Evolutionary conservation across 2,329 filamentous ascomycete species (phyloP), one percentile per base, ranked within the genome.

Genomic region (Truncatella angustata): DNA sequence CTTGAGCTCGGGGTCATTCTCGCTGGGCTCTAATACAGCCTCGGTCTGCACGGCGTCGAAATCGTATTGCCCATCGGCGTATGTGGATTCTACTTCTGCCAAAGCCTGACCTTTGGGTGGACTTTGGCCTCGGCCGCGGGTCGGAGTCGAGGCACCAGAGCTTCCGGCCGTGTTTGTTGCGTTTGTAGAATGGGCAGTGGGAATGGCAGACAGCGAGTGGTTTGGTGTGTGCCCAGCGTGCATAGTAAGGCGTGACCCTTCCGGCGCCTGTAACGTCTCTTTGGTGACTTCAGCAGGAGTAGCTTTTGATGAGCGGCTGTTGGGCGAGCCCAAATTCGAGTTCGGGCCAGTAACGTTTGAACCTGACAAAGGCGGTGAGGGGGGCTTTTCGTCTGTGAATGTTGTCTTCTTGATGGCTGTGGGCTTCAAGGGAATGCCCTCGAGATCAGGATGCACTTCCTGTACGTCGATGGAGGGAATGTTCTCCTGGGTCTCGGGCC

Each of bases 181-280:
- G 10, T 66, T 70, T 2, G 75, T 76, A 11, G 72, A 72, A 7
- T 70, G 67, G 42, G 73, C 67, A 9, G 75, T 77, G 5, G 73
- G 71, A 14, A 82, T 66, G 2, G 76, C 65, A 4, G 81, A 82
- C 10, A 83, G 68, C 1, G 71, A 73, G 61, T 84, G 81, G 47
- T 76, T 84, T 5, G 82, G 82, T 2, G 82, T 85, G 64, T 85
- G 82, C 1, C 82, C 82, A 18, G 82, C 82, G 63, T 85, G 78
- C 75, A 86, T 80, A 0, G 75, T 83, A 36, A 84, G 74, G 40
- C 82, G 73, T 45, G 70, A 71, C 39, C 72, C 70, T 59, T 78
- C 80, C 5, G 75, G 70, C 6, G 75, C 76, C 21, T 70, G 71
- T 32, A 82, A 67, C 7, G 72, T 71, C 55, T 77, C 68, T 48